phyloP scores from a whole-genome alignment of 208 protist genomes.

The Zelonia costaricensis region DNA sequence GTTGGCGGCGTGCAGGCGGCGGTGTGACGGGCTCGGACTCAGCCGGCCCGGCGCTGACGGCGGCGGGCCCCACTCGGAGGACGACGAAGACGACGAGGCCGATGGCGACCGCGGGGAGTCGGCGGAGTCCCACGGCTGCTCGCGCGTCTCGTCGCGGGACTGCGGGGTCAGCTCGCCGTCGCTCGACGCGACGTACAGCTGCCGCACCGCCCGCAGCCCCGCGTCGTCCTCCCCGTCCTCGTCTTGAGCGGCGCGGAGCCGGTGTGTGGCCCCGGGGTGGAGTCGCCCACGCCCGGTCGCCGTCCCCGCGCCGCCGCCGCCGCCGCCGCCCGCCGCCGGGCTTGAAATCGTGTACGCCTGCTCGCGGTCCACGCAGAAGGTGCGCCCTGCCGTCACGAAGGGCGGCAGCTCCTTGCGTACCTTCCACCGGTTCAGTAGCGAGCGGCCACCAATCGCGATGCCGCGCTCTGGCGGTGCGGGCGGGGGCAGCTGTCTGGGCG shows the following conservation, averaged over 20 bases:
- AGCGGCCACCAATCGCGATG: constrained; percentile 43
- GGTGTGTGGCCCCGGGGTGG: no score
- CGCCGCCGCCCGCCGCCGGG: not conserved
- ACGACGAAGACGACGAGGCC: not conserved
- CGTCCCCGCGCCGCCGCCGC: no score
- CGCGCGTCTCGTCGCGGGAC: not conserved
- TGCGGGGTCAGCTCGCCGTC: not conserved
- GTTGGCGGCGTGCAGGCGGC: no score
- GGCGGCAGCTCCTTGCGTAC: constrained; percentile 36
- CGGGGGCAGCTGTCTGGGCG: not conserved
- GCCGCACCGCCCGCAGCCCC: not conserved
- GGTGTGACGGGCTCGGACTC: no score
- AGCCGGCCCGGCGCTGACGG: not conserved
- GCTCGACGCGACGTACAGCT: constrained; percentile 2
- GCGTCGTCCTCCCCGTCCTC: not conserved
- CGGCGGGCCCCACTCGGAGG: not conserved
- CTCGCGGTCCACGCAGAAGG: constrained; percentile 27
- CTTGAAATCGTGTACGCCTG: not conserved
- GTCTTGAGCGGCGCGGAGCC: not conserved
- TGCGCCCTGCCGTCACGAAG: constrained; percentile 46
- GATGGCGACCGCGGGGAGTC: not conserved
- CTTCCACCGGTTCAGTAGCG: constrained; percentile 45
- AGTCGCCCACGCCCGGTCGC: no score
- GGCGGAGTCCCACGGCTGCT: not conserved
- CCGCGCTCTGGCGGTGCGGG: constrained; percentile 50